These are phyloP conservation scores for Diutina sp. DNA, from an alignment of 1,139 yeast species.

Conservation along the genomic window DNA sequence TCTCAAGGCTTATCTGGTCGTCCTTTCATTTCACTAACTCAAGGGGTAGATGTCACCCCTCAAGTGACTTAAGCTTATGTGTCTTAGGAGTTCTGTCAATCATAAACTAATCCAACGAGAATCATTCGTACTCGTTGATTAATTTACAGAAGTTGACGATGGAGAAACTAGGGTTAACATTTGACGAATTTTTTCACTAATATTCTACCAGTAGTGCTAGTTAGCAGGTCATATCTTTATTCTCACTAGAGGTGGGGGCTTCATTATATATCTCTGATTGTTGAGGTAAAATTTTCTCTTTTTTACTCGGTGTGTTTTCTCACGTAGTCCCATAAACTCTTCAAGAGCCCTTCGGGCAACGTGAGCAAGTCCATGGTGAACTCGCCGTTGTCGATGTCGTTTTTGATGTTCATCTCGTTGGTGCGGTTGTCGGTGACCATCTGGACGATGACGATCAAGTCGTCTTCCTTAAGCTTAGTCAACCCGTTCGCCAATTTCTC, in stretches of 20 bases:
- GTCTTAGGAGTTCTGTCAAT: too few relatives aligned
- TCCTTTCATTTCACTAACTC: too few relatives aligned
- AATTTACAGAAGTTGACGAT: too few relatives aligned
- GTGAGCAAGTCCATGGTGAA: constrained; percentile 94
- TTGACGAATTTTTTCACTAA: too few relatives aligned
- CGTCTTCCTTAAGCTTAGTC: constrained; percentile 84
- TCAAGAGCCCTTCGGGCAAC: constrained; percentile 80
- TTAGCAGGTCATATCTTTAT: background rate
- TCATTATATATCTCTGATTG: background rate
- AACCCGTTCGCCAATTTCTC: constrained; percentile 86
- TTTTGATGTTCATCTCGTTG: constrained; percentile 89
- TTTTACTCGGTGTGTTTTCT: constrained; percentile 6
- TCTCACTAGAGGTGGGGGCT: background rate
- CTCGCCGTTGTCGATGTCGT: constrained; percentile 94
- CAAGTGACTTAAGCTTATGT: too few relatives aligned
- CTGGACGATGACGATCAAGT: constrained; percentile 86
- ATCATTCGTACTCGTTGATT: too few relatives aligned
- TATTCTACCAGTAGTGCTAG: too few relatives aligned
- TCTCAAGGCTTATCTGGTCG: too few relatives aligned
- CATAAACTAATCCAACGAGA: too few relatives aligned
- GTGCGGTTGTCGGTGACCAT: constrained; percentile 97
- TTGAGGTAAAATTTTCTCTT: background rate
- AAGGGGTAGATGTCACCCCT: too few relatives aligned
- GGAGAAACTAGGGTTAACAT: too few relatives aligned
- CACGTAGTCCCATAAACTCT: constrained; percentile 81